A percentile compares a stretch with the other conserved stretches of the same genome.
Evolutionary conservation across 2,329 filamentous ascomycete genomes (phyloP).

Genomic region (Sporothrix dimorphospora): DNA sequence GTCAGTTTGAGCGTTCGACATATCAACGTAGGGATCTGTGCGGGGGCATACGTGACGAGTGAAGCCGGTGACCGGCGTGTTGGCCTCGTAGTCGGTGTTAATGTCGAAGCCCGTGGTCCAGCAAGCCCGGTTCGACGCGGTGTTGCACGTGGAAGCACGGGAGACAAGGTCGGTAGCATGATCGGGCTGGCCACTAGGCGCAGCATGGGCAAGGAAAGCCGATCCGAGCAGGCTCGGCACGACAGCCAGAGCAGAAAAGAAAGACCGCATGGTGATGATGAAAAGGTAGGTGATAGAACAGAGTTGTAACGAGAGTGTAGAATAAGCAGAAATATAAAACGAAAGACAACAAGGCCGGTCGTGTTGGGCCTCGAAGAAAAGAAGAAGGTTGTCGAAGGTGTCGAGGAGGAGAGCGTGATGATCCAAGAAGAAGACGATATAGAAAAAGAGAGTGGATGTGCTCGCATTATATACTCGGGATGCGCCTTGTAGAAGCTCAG

Average conservation of each 20-base stretch:
- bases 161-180: background rate
- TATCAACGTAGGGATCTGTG: background rate
- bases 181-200: background rate
- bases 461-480: constrained; percentile 27
- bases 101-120: constrained; percentile 31
- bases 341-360: constrained; percentile 15
- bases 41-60: constrained; percentile 21
- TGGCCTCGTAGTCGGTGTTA: constrained; percentile 34
- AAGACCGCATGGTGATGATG: constrained; percentile 20
- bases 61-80: constrained; percentile 29
- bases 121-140: constrained; percentile 30
- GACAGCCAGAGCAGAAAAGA: constrained; percentile 26
- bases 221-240: constrained; percentile 29
- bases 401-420: constrained; percentile 3
- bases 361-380: constrained; percentile 5
- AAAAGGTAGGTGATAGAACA: background rate
- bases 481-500: background rate
- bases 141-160: constrained; percentile 30
- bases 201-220: constrained; percentile 17
- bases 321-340: constrained; percentile 8
- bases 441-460: constrained; percentile 11
- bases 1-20: background rate
- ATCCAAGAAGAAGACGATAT: background rate
- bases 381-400: background rate
- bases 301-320: constrained; percentile 11